Base-by-base conservation (phyloP, 805 yeast genomes). In the Vanderwaltozyma polyspora region DNA sequence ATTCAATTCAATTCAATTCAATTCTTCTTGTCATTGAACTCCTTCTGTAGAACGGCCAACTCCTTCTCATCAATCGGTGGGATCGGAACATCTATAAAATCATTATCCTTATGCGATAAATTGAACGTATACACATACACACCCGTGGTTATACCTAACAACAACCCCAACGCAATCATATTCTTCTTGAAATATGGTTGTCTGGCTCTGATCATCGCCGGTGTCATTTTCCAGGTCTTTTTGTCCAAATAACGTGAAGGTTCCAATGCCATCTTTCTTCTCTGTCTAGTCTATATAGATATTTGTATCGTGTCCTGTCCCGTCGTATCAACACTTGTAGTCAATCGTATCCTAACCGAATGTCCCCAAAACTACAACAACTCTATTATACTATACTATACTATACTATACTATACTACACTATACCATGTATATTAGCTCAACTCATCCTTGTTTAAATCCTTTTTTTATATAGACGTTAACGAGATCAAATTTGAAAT, bases 141-240 rank as follows among this genome's bases (percentile, higher is more conserved):
- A 29, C 82, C 76, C 9, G 71, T 64, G 5, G 91, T 77, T 34
- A 84, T 60, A n/a, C 79, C 70, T 4, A 76, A 60, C 15, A 84
- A 63, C 0, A 70, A 59, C 13, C 65, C 64, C 33, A 87, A 72
- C 0, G 76, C 72, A 14, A 73, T 63, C 52, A 79, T 71, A 57
- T 87, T 89, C 49, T 68, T 74, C 70, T 76, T 73, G 62, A 86
- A 83, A 52, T 73, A 89, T 28, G 95, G 96, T 40, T 71, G 68
- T 58, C 97, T 73, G 31, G 95, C 95, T 44, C 97, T 70, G 45
- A 84, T 67, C 68, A 89, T 76, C 5, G 95, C 95, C 12, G 95
- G 95, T 1, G 95, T 83, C 89, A 86, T 86, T 52, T 79, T 79
- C 60, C 73, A 79, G 23, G 87, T 81, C 43, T 64, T 63, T 25